These are phyloP conservation scores for Lentithecium fluviatile DNA, from an alignment of 495 filamentous ascomycete genomes.

Conservation along the genomic window DNA sequence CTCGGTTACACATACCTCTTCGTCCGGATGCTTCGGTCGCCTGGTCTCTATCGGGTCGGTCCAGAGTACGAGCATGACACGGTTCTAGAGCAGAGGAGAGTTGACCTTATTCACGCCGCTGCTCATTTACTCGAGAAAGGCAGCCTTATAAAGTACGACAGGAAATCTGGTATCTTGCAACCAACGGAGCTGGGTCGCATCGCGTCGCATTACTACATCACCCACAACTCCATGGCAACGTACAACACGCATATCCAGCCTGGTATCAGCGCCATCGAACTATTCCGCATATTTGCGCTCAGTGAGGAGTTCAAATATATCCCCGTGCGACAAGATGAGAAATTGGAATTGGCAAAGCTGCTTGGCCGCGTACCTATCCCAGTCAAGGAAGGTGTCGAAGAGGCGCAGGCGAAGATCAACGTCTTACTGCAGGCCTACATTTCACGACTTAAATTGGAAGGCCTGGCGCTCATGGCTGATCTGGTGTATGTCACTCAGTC, in stretches of 20 bases:
- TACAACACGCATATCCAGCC: conserved; percentile 96
- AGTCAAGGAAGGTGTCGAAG: conserved; percentile 95
- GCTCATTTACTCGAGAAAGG: conserved; percentile 83
- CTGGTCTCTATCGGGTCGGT: conserved; percentile 92
- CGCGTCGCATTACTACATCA: conserved; percentile 97
- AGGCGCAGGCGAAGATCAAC: conserved; percentile 97
- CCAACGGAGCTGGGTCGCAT: conserved; percentile 92
- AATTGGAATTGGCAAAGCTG: conserved; percentile 90
- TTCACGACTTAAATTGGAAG: conserved; percentile 89
- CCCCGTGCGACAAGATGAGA: conserved; percentile 95
- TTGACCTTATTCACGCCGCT: conserved; percentile 94
- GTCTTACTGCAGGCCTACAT: conserved; percentile 98
- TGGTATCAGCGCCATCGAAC: conserved; percentile 82
- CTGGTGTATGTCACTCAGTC: conserved; percentile 99
- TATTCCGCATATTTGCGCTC: conserved; percentile 96
- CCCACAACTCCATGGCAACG: conserved; percentile 89
- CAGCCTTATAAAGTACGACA: conserved; percentile 90
- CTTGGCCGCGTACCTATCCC: conserved; percentile 87
- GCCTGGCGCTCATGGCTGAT: conserved; percentile 94
- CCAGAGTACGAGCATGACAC: conserved; percentile 92
- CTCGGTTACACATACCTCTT: conserved; percentile 98
- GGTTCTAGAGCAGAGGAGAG: conserved; percentile 89
- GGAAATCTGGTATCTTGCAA: conserved; percentile 84
- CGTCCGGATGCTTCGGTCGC: conserved; percentile 94
- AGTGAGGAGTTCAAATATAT: conserved; percentile 99